phyloP scores from a whole-genome alignment of 176 grass and related monocot species.

The Panicum miliaceum region DNA sequence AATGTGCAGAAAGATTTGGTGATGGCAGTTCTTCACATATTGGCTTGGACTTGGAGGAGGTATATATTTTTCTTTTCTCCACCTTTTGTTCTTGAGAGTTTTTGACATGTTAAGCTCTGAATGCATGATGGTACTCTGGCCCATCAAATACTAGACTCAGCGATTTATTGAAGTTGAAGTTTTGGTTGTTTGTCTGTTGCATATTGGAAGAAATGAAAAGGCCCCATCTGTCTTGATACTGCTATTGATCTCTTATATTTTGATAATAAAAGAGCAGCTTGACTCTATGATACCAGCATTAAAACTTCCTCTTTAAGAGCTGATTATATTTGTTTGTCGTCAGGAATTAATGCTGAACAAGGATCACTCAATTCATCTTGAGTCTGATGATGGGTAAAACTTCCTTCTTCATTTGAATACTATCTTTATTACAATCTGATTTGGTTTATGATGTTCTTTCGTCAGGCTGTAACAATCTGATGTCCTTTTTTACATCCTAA shows the following conservation, averaged over 20 bases:
- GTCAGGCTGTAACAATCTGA: background rate
- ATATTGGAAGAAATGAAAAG: background rate
- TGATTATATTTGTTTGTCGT: constrained; percentile 42
- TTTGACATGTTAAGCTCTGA: background rate
- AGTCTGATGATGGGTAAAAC: constrained; percentile 73
- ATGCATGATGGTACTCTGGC: constrained; percentile 9
- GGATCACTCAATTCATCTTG: constrained; percentile 63
- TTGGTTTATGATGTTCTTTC: constrained; percentile 3
- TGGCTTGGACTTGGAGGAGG: constrained; percentile 97
- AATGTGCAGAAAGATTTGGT: constrained; percentile 91
- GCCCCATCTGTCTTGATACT: background rate
- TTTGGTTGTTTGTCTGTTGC: background rate
- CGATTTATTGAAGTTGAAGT: constrained; percentile 16
- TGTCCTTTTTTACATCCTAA: constrained; percentile 24
- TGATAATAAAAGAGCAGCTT: constrained; percentile 26
- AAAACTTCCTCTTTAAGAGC: constrained; percentile 11
- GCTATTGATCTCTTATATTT: constrained; percentile 12
- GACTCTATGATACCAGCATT: constrained; percentile 12
- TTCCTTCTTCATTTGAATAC: constrained; percentile 30
- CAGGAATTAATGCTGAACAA: constrained; percentile 88
- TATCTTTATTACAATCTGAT: constrained; percentile 4
- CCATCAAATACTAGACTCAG: background rate
- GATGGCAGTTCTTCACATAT: constrained; percentile 97
- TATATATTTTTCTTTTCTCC: constrained; percentile 40
- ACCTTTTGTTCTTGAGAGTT: constrained; percentile 6